Percentiles rank a stretch among this genome's conserved stretches.
These are phyloP conservation scores for Ilex aquifolium DNA, from an alignment of 257 asterid species.

Conservation along the genomic window DNA sequence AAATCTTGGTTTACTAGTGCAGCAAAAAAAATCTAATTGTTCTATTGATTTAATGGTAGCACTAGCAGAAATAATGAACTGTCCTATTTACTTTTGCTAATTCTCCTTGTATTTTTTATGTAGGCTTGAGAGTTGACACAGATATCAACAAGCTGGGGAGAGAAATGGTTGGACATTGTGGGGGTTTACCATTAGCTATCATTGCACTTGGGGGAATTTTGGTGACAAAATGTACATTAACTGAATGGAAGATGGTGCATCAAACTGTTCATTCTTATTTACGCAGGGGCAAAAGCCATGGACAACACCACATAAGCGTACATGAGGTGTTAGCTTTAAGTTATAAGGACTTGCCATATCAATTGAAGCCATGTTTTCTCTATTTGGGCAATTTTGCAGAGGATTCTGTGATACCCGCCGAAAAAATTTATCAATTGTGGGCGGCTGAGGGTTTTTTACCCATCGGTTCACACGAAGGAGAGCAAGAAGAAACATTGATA, in stretches of 20 bases:
- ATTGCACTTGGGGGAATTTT: constrained; percentile 19
- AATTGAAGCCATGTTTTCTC: constrained; percentile 23
- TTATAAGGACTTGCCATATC: constrained; percentile 12
- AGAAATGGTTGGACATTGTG: constrained; percentile 13
- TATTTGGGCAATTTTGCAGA: constrained; percentile 11
- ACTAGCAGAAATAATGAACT: no score
- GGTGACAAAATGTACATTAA: neutral
- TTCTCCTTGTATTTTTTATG: neutral
- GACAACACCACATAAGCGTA: no score
- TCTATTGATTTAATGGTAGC: no score
- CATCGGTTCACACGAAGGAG: neutral
- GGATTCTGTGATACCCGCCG: constrained; percentile 1
- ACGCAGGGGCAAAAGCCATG: neutral
- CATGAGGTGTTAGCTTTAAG: no score
- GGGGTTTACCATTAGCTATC: constrained; percentile 17
- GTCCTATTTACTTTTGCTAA: no score
- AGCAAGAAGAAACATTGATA: constrained; percentile 1
- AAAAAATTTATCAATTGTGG: neutral
- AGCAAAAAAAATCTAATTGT: no score
- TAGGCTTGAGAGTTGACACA: neutral
- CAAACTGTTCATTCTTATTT: constrained; percentile 1
- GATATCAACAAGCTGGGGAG: constrained; percentile 4
- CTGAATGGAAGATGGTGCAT: neutral
- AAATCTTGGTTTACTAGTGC: no score
- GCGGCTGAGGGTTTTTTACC: constrained; percentile 1